Base-by-base conservation (phyloP, 2,329 filamentous ascomycete genomes). In the Esteya vermicola region DNA sequence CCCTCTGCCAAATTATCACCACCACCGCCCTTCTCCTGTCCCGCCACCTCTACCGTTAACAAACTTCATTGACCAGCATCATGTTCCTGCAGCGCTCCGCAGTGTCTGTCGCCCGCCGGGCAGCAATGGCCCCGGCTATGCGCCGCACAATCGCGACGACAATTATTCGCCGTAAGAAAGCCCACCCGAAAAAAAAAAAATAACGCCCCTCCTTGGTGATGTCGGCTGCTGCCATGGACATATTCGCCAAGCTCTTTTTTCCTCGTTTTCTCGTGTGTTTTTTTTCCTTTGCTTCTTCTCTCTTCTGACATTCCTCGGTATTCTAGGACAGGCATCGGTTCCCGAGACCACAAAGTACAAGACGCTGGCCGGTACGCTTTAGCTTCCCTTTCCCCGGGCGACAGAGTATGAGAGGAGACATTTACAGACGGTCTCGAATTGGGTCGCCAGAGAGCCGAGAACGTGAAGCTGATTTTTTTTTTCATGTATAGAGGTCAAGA, bases 401-500 rank as follows among this genome's bases (percentile, higher is more conserved):
- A 16, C 9, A 28, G 26, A 28, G 6, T 10, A 28, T 28, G n/a
- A 10, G 10, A 9, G 26, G 26, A 28, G 4, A 25, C 9, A 16
- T 22, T 25, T 7, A 19, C n/a, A n/a, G n/a, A 26, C 25, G 25
- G 25, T 13, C 7, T 26, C 7, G 25, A 26, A 26, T 8, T 26
- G 7, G 25, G 25, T 13, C 25, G 13, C 25, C 7, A 31, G 16
- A 28, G 13, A 22, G 23, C 3, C 4, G 19, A 18, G 16, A 32
- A 36, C 3, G n/a, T n/a, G n/a, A n/a, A n/a, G 12, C 51, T 52
- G 40, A 16, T 8, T 20, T 33, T 33, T 39, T 31, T 43, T 50
- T 54, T 47, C 51, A n/a, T n/a, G n/a, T 41, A 50, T 61, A 98
- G 91, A 96, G 54, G 75, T 98, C 67, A 81, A 81, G 68, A 65